Percentiles rank a stretch among this genome's conserved stretches.
Conservation (phyloP, 2,329 filamentous ascomycete genomes). For the Xylariales sp. region DNA sequence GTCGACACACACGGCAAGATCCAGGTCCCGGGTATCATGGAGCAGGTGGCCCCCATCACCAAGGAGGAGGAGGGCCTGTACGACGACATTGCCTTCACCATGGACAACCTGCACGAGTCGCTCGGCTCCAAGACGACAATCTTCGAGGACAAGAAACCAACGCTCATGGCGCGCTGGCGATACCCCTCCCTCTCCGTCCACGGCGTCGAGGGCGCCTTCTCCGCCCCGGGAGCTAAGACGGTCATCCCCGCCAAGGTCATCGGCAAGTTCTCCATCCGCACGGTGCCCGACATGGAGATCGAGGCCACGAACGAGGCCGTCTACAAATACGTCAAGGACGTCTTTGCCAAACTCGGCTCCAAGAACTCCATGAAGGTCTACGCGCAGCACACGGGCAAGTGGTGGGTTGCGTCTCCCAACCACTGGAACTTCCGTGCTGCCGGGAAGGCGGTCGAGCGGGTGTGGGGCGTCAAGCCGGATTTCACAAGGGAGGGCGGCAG, state of each 20-base stretch:
- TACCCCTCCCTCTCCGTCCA: conserved; percentile 92
- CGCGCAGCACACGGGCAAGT: conserved; percentile 89
- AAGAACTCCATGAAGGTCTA: conserved; percentile 87
- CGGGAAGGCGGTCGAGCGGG: conserved; percentile 90
- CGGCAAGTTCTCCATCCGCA: conserved; percentile 97
- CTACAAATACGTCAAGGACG: conserved; percentile 74
- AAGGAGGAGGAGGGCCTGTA: conserved; percentile 87
- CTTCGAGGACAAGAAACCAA: conserved; percentile 81
- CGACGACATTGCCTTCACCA: conserved; percentile 84
- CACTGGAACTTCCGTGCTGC: conserved; percentile 99
- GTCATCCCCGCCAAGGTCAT: conserved; percentile 97
- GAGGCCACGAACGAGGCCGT: conserved; percentile 83
- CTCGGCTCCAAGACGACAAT: conserved; percentile 86
- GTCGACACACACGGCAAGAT: conserved; percentile 92
- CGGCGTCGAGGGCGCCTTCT: conserved; percentile 93
- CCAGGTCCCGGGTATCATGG: conserved; percentile 85
- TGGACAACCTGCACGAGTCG: conserved; percentile 91
- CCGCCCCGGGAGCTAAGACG: conserved; percentile 89
- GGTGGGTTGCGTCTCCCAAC: conserved; percentile 97
- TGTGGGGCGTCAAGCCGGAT: conserved; percentile 90
- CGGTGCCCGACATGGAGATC: conserved; percentile 95
- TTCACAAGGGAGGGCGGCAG: conserved; percentile 94
- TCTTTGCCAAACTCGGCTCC: conserved; percentile 80
- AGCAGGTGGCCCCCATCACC: conserved; percentile 86
- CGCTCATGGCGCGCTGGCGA: conserved; percentile 94